A percentile compares a stretch with the other conserved stretches of the same genome.
Evolutionary conservation across 208 protist genomes (phyloP).

Genomic region (Angomonas desouzai): DNA sequence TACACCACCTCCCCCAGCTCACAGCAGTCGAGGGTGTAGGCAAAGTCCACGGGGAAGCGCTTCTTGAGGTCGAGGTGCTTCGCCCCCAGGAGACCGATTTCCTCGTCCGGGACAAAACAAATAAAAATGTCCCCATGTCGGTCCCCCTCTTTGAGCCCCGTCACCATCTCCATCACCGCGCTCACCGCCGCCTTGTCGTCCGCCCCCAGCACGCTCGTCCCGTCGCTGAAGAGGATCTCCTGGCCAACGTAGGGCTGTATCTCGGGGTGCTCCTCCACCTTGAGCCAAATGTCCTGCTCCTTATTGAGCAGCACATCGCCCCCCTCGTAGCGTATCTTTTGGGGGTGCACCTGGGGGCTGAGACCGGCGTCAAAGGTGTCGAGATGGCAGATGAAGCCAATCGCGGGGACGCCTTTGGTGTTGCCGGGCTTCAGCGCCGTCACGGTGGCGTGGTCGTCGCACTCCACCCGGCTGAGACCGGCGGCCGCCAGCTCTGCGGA

Average conservation of each 20-base stretch:
- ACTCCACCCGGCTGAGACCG: constrained; percentile 45
- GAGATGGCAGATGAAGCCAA: constrained; percentile 84
- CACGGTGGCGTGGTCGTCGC: constrained; percentile 69
- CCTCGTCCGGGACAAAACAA: constrained; percentile 84
- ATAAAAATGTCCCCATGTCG: constrained; percentile 71
- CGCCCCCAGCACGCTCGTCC: constrained; percentile 82
- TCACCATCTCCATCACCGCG: constrained; percentile 79
- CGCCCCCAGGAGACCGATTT: constrained; percentile 78
- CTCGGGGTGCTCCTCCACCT: constrained; percentile 62
- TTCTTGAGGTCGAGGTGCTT: constrained; percentile 70
- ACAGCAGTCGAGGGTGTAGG: constrained; percentile 85
- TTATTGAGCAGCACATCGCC: constrained; percentile 77
- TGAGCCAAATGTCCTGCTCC: constrained; percentile 64
- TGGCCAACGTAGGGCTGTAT: constrained; percentile 65
- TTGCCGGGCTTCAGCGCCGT: constrained; percentile 74
- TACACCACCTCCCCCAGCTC: constrained; percentile 81
- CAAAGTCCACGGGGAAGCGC: constrained; percentile 82
- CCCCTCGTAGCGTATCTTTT: constrained; percentile 62
- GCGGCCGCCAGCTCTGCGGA: constrained; percentile 45
- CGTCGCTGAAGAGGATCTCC: constrained; percentile 84
- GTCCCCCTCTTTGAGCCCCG: constrained; percentile 34
- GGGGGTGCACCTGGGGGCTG: constrained; percentile 62
- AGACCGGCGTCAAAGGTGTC: constrained; percentile 81
- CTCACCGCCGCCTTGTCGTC: constrained; percentile 84
- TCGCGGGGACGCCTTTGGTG: constrained; percentile 42